Conservation (phyloP, 352 stramenopile species). For the Phytopythium oedochilum region DNA sequence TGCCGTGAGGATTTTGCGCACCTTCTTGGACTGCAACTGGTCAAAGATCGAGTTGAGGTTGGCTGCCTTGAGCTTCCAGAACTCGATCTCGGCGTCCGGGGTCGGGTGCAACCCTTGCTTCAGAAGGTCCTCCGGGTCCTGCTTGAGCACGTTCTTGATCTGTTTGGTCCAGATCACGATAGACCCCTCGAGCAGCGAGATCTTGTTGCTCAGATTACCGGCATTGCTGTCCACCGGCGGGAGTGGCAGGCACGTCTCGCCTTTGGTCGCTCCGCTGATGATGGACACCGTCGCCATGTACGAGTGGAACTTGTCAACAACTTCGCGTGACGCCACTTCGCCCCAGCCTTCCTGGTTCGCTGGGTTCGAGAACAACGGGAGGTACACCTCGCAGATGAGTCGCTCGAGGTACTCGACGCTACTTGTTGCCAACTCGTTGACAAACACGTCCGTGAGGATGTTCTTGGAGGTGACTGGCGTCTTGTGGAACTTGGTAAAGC, state of each 20-base stretch:
- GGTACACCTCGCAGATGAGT: slow-evolving; percentile 92
- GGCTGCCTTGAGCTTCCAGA: slow-evolving; percentile 97
- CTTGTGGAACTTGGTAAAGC: slow-evolving; percentile 90
- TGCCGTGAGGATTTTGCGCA: slow-evolving; percentile 93
- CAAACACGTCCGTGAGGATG: slow-evolving; percentile 82
- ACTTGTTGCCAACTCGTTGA: slow-evolving; percentile 83
- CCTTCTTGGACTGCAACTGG: slow-evolving; percentile 91
- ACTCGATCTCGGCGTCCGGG: slow-evolving; percentile 96
- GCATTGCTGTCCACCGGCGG: slow-evolving; percentile 88
- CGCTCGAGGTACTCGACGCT: slow-evolving; percentile 95
- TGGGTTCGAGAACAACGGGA: slow-evolving; percentile 94
- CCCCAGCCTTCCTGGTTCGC: slow-evolving; percentile 95
- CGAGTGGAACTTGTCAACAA: slow-evolving; percentile 96
- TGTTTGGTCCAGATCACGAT: slow-evolving; percentile 99
- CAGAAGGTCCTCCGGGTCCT: slow-evolving; percentile 95
- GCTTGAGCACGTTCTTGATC: slow-evolving; percentile 98
- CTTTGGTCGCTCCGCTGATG: slow-evolving; percentile 95
- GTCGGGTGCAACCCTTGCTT: slow-evolving; percentile 97
- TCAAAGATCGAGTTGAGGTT: slow-evolving; percentile 96
- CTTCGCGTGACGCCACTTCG: slow-evolving; percentile 95
- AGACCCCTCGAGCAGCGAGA: slow-evolving; percentile 95
- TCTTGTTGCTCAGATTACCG: slow-evolving; percentile 86
- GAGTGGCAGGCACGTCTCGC: slow-evolving; percentile 95
- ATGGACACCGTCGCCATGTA: slow-evolving; percentile 96
- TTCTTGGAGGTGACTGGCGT: slow-evolving; percentile 76